A percentile compares a stretch with the other conserved stretches of the same genome.
Conservation (phyloP, 176 grass and related monocot species). For the Poa pratensis region DNA sequence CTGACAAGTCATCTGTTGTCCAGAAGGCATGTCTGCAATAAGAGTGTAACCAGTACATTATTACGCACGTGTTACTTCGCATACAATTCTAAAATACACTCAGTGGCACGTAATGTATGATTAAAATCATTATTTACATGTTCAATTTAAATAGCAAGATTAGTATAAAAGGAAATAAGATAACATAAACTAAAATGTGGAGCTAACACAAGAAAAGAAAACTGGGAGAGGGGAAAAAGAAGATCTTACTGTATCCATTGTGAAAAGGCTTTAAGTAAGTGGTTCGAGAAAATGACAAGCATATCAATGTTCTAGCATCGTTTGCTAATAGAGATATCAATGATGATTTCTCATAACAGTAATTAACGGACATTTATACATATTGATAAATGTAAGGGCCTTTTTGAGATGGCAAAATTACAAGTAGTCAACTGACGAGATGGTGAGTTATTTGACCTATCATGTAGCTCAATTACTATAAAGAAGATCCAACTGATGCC, state of each 20-base stretch:
- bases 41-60: not conserved
- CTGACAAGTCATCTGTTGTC: not conserved
- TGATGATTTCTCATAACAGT: not conserved
- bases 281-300: not conserved
- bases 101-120: not conserved
- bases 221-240: not conserved
- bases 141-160: slow-evolving; percentile 8
- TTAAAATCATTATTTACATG: not conserved
- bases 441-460: not conserved
- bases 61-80: not conserved
- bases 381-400: slow-evolving; percentile 3
- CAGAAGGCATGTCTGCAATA: slow-evolving; percentile 60
- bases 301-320: not conserved
- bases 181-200: slow-evolving; percentile 23
- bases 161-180: slow-evolving; percentile 23
- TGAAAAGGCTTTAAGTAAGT: not conserved
- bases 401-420: not conserved
- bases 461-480: not conserved
- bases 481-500: not conserved
- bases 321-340: not conserved
- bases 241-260: not conserved
- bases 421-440: not conserved
- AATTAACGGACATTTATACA: not conserved
- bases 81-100: not conserved
- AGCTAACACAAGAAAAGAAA: not conserved